phyloP scores from a whole-genome alignment of 495 filamentous ascomycete genomes.

The Ramalina intermedia region DNA sequence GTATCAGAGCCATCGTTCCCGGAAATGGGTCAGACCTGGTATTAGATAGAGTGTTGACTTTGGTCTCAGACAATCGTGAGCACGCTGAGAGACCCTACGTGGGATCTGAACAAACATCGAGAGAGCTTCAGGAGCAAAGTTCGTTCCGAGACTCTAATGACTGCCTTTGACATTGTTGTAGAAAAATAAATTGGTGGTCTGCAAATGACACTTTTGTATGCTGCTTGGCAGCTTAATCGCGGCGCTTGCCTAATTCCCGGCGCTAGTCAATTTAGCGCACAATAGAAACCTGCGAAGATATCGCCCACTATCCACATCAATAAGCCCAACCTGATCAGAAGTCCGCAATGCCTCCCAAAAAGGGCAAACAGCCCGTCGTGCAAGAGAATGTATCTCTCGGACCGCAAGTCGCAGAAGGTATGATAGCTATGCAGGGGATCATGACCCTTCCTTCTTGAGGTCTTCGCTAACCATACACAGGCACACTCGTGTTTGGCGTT shows the following conservation, averaged over 20 bases:
- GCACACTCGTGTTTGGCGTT: constrained; percentile 97
- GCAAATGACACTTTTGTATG: background rate
- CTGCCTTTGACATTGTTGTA: constrained; percentile 79
- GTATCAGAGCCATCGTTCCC: constrained; percentile 38
- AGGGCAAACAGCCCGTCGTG: constrained; percentile 54
- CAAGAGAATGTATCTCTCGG: constrained; percentile 98
- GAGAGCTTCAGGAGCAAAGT: constrained; percentile 30
- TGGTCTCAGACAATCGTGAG: constrained; percentile 97
- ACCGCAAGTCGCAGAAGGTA: constrained; percentile 83
- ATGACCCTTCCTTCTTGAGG: background rate
- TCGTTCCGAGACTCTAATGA: constrained; percentile 99
- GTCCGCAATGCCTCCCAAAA: constrained; percentile 66
- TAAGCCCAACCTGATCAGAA: background rate
- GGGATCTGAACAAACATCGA: constrained; percentile 94
- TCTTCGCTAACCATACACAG: constrained; percentile 24
- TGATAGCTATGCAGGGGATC: constrained; percentile 10
- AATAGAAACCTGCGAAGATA: background rate
- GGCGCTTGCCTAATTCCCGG: background rate
- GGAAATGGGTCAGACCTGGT: constrained; percentile 45
- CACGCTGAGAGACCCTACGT: constrained; percentile 68
- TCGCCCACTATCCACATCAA: background rate
- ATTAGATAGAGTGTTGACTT: constrained; percentile 48
- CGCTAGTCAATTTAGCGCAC: background rate
- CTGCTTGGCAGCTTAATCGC: background rate
- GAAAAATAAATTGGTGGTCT: constrained; percentile 30